Conservation (phyloP, 164 flowering plant species). For the Stephania cephalantha region DNA sequence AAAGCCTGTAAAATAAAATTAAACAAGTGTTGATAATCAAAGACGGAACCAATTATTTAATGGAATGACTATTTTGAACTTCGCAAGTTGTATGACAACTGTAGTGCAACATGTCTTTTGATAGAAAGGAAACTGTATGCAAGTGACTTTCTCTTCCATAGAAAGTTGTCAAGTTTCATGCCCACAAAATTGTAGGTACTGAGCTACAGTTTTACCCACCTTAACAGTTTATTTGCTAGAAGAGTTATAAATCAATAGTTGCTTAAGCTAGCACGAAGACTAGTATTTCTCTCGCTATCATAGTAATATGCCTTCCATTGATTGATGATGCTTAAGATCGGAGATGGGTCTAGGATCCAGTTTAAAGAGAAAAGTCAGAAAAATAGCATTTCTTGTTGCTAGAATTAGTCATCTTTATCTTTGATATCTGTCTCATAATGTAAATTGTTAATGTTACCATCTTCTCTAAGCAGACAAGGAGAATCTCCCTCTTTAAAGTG, state of each 20-base stretch:
- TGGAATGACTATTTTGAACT: neutral
- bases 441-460: too few relatives aligned
- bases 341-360: too few relatives aligned
- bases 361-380: too few relatives aligned
- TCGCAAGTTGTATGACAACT: neutral
- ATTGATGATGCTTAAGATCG: too few relatives aligned
- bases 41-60: neutral
- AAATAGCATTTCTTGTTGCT: too few relatives aligned
- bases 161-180: neutral
- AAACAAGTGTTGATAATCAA: neutral
- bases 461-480: too few relatives aligned
- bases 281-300: neutral
- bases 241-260: neutral
- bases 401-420: too few relatives aligned
- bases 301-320: too few relatives aligned
- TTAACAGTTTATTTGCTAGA: neutral
- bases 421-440: too few relatives aligned
- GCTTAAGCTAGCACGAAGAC: neutral
- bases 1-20: slow-evolving; percentile 44
- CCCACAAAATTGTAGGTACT: neutral
- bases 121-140: neutral
- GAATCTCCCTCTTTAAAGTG: too few relatives aligned
- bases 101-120: slow-evolving; percentile 1
- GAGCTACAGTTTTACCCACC: neutral
- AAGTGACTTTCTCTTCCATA: neutral